Evolutionary conservation across 176 grass and related monocot genomes (phyloP).

Genomic region (Triticum timopheevii): DNA sequence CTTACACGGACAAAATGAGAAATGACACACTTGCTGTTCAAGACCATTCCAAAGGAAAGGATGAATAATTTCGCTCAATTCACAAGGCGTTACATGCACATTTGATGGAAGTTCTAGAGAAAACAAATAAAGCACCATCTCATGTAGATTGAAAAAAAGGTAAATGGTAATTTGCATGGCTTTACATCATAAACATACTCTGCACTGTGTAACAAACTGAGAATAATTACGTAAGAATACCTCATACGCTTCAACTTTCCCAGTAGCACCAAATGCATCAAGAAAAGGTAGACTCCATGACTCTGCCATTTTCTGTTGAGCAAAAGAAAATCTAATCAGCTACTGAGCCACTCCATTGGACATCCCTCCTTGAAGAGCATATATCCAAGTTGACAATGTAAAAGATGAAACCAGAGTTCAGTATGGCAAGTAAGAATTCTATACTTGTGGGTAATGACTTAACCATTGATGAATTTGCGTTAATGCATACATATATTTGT

Average conservation of each 20-base stretch:
- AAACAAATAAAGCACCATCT: neutral
- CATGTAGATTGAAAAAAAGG: neutral
- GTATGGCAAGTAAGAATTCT: neutral
- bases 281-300: constrained; percentile 65
- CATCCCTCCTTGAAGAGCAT: neutral
- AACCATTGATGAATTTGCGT: neutral
- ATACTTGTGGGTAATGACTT: neutral
- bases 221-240: constrained; percentile 32
- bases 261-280: constrained; percentile 48
- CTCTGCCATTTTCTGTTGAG: constrained; percentile 63
- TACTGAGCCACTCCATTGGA: neutral
- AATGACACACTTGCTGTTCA: neutral
- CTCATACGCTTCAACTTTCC: constrained; percentile 58
- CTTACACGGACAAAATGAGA: neutral
- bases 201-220: neutral
- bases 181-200: constrained; percentile 4
- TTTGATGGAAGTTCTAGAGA: neutral
- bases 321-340: neutral
- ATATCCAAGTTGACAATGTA: neutral
- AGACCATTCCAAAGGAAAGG: neutral
- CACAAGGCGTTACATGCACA: neutral
- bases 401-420: neutral
- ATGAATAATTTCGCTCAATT: neutral
- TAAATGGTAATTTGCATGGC: neutral
- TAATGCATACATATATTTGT: neutral